Percentiles rank a stretch among this genome's conserved stretches.
phyloP scores from a whole-genome alignment of 2,329 filamentous ascomycete genomes.

The Aspergillus sp. region DNA sequence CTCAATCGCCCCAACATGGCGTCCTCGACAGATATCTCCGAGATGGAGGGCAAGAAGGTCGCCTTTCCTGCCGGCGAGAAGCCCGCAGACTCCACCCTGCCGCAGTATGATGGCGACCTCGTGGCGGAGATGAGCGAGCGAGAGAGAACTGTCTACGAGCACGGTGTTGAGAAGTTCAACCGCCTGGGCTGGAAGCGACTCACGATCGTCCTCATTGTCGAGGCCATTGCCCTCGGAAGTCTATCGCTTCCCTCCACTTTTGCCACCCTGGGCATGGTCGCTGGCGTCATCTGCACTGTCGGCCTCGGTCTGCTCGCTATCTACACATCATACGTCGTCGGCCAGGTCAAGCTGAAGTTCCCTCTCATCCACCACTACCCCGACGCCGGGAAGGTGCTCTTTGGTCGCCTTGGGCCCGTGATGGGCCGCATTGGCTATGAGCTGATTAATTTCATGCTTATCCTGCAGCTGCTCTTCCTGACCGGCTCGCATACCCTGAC shows the following conservation, averaged over 20 bases:
- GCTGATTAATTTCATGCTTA: slow-evolving; percentile 44
- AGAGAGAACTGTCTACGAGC: slow-evolving; percentile 21
- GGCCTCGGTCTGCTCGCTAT: slow-evolving; percentile 42
- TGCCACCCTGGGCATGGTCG: slow-evolving; percentile 48
- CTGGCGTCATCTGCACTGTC: slow-evolving; percentile 45
- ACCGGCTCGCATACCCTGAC: slow-evolving; percentile 47
- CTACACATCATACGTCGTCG: slow-evolving; percentile 44
- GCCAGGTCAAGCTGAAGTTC: slow-evolving; percentile 39
- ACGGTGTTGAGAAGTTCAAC: slow-evolving; percentile 23
- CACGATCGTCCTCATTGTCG: slow-evolving; percentile 51
- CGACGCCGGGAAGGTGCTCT: slow-evolving; percentile 45
- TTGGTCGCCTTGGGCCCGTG: slow-evolving; percentile 36
- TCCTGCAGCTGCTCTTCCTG: slow-evolving; percentile 43
- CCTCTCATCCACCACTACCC: slow-evolving; percentile 46
- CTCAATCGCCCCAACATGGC: slow-evolving; percentile 1
- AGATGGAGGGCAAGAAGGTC: slow-evolving; percentile 11
- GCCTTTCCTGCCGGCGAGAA: slow-evolving; percentile 9
- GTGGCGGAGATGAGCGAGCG: slow-evolving; percentile 23
- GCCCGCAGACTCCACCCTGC: slow-evolving; percentile 3
- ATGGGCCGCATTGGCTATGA: slow-evolving; percentile 39
- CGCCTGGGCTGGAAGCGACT: slow-evolving; percentile 52
- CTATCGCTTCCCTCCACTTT: slow-evolving; percentile 49
- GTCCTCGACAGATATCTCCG: slow-evolving; percentile 15
- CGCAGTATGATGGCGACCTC: slow-evolving; percentile 20
- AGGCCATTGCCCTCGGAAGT: slow-evolving; percentile 51